These are phyloP conservation scores for Dendrobium officinale DNA, from an alignment of 106 monocot genomes.

Conservation along the genomic window DNA sequence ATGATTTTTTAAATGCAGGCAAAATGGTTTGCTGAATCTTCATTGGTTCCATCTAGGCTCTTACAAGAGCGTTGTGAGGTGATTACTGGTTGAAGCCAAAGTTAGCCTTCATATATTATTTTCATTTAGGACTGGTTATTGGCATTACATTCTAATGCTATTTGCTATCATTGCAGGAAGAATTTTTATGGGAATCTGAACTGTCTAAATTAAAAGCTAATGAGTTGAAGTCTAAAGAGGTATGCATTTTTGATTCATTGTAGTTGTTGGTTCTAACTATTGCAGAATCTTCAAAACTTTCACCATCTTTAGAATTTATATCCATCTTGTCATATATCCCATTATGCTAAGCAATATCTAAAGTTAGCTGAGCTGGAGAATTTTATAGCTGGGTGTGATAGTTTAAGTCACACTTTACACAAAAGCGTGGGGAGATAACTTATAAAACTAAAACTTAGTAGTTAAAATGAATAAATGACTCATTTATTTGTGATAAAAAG, in stretches of 20 bases:
- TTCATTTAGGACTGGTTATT: neutral
- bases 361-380: neutral
- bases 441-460: neutral
- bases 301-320: neutral
- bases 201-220: conserved; percentile 73
- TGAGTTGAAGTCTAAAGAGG: conserved; percentile 95
- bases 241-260: conserved; percentile 14
- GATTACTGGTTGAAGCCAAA: conserved; percentile 3
- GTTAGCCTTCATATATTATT: neutral
- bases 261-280: neutral
- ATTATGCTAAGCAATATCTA: neutral
- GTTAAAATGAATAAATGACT: neutral
- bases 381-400: neutral
- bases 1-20: conserved; percentile 28
- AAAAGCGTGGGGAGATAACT: neutral
- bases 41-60: conserved; percentile 60
- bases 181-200: conserved; percentile 93
- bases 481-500: neutral
- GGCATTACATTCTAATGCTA: neutral
- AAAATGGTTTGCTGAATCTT: conserved; percentile 78
- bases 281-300: neutral
- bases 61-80: conserved; percentile 98
- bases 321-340: neutral
- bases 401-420: neutral
- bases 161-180: conserved; percentile 50